phyloP scores from a whole-genome alignment of 2,329 filamentous ascomycete genomes.

The Fusarium secorum region DNA sequence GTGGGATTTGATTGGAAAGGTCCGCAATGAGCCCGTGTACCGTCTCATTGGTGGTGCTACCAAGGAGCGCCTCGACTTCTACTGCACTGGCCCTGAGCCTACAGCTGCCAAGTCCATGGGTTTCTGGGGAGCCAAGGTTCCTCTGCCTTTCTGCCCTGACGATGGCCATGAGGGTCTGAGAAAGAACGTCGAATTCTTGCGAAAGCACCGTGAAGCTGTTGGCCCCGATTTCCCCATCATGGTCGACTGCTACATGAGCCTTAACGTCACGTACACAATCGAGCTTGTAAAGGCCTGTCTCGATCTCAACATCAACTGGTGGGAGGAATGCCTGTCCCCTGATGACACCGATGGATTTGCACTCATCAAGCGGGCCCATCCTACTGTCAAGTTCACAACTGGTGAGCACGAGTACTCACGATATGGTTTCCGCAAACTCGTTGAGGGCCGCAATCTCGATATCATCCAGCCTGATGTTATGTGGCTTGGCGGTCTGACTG shows the following conservation, averaged over 20 bases:
- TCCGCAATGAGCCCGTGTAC: constrained; percentile 92
- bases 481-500: constrained; percentile 95
- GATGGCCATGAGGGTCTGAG: constrained; percentile 82
- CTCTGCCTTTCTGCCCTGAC: constrained; percentile 87
- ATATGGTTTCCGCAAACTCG: constrained; percentile 93
- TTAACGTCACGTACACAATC: constrained; percentile 93
- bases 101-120: constrained; percentile 82
- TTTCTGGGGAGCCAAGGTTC: constrained; percentile 90
- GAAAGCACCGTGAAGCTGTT: constrained; percentile 82
- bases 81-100: constrained; percentile 92
- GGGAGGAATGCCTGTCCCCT: constrained; percentile 91
- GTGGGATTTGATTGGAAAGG: constrained; percentile 92
- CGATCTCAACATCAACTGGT: constrained; percentile 92
- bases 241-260: constrained; percentile 97
- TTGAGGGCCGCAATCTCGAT: constrained; percentile 90
- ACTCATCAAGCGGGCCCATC: constrained; percentile 89
- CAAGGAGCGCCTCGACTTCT: constrained; percentile 83
- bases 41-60: constrained; percentile 93
- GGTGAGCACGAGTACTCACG: constrained; percentile 95
- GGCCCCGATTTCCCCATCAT: constrained; percentile 92
- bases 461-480: constrained; percentile 97
- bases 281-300: constrained; percentile 85
- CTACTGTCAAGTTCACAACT: constrained; percentile 91
- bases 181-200: constrained; percentile 90
- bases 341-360: constrained; percentile 93